Evolutionary conservation across 306 rosid species (phyloP).

Genomic region (Prunus davidiana): DNA sequence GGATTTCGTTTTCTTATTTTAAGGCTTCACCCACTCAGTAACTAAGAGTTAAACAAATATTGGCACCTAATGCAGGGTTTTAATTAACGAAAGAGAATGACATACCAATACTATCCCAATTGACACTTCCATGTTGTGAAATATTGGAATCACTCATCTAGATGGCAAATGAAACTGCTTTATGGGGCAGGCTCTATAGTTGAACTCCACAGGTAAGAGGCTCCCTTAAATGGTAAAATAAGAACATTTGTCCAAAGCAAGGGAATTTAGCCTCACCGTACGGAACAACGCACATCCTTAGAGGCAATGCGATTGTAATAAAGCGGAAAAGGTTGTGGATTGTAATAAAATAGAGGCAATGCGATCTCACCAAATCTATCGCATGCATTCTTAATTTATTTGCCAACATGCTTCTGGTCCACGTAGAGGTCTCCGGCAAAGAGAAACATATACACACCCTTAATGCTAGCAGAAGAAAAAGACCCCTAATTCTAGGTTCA

Average conservation of each 20-base stretch:
- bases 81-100: background rate
- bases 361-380: background rate
- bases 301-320: no score
- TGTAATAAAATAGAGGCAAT: background rate
- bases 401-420: background rate
- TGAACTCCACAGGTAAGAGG: background rate
- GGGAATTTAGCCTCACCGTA: background rate
- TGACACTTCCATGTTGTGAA: background rate
- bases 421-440: background rate
- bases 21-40: background rate
- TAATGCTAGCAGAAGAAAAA: background rate
- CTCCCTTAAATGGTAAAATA: background rate
- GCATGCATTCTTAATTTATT: background rate
- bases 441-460: background rate
- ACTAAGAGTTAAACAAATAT: background rate
- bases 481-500: background rate
- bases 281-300: background rate
- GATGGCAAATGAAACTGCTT: background rate
- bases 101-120: background rate
- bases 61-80: background rate
- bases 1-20: background rate
- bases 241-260: background rate
- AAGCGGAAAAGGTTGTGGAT: background rate
- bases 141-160: background rate
- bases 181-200: background rate